These are phyloP conservation scores for Colletotrichum sp. DNA, from an alignment of 2,329 filamentous ascomycete species.

Conservation along the genomic window DNA sequence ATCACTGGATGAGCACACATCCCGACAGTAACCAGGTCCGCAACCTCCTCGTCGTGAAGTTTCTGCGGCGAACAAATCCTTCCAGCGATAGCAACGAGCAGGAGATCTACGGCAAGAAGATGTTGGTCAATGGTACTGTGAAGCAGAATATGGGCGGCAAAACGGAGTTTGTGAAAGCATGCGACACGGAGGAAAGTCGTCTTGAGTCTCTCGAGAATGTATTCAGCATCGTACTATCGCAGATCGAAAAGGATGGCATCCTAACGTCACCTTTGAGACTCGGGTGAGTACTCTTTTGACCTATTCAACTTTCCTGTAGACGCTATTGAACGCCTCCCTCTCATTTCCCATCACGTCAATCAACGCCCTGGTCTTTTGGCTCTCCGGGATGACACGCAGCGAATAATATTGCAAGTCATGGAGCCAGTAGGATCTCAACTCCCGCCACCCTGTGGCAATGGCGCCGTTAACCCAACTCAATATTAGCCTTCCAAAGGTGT, in stretches of 20 bases:
- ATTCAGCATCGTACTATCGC: not conserved
- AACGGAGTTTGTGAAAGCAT: constrained; percentile 50
- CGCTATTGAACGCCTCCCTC: not conserved
- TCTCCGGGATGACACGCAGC: constrained; percentile 4
- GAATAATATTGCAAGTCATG: constrained; percentile 23
- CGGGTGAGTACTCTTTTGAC: not conserved
- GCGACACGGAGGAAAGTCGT: constrained; percentile 58
- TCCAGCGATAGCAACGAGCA: constrained; percentile 38
- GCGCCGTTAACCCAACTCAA: constrained; percentile 28
- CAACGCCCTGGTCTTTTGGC: not conserved
- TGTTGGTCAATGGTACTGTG: constrained; percentile 54
- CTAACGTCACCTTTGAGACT: not conserved
- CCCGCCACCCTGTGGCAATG: constrained; percentile 24
- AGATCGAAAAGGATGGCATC: not conserved
- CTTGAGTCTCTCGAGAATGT: constrained; percentile 52
- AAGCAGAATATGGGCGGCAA: constrained; percentile 59
- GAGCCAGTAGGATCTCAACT: constrained; percentile 30
- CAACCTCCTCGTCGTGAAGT: constrained; percentile 57
- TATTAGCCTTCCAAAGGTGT: constrained; percentile 16
- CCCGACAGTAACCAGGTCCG: constrained; percentile 58
- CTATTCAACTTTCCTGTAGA: not conserved
- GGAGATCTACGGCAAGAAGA: constrained; percentile 56
- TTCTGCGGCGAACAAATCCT: constrained; percentile 49
- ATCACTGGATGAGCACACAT: constrained; percentile 57
- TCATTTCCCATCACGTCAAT: not conserved